A percentile compares a stretch with the other conserved stretches of the same genome.
These are phyloP conservation scores for Coemansia sp. DNA, from an alignment of 192 early-diverging fungal genomes.

Conservation along the genomic window DNA sequence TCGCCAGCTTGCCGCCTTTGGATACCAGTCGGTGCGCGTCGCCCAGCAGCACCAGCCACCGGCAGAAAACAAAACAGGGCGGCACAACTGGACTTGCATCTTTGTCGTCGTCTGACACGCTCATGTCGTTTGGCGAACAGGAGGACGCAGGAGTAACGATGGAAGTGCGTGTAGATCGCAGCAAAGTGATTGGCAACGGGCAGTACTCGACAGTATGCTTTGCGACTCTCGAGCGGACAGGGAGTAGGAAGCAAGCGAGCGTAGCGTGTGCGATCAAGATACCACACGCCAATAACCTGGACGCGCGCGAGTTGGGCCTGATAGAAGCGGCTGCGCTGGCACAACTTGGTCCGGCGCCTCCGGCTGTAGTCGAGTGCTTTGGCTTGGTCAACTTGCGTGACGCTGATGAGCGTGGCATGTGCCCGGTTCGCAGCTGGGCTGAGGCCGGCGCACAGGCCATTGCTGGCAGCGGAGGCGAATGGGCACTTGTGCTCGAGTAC, in stretches of 20 bases:
- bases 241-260: not conserved
- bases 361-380: conserved; percentile 40
- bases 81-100: conserved; percentile 3
- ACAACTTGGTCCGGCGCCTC: conserved; percentile 30
- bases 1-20: conserved; percentile 32
- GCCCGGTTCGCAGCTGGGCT: conserved; percentile 31
- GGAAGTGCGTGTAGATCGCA: conserved; percentile 29
- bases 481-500: conserved; percentile 60
- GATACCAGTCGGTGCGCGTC: conserved; percentile 48
- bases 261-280: conserved; percentile 45
- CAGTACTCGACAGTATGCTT: conserved; percentile 54
- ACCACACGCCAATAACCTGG: conserved; percentile 44
- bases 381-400: conserved; percentile 40
- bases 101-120: conserved; percentile 29
- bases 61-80: conserved; percentile 4
- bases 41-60: conserved; percentile 17
- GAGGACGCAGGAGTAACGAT: conserved; percentile 8
- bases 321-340: conserved; percentile 52
- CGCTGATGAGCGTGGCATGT: conserved; percentile 12
- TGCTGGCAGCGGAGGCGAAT: conserved; percentile 27
- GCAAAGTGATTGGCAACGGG: conserved; percentile 40
- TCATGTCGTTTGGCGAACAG: conserved; percentile 13
- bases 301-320: conserved; percentile 50
- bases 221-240: conserved; percentile 20
- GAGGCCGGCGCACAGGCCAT: conserved; percentile 30